These are phyloP conservation scores for Didymella sp. DNA, from an alignment of 2,329 filamentous ascomycete species.

Conservation along the genomic window DNA sequence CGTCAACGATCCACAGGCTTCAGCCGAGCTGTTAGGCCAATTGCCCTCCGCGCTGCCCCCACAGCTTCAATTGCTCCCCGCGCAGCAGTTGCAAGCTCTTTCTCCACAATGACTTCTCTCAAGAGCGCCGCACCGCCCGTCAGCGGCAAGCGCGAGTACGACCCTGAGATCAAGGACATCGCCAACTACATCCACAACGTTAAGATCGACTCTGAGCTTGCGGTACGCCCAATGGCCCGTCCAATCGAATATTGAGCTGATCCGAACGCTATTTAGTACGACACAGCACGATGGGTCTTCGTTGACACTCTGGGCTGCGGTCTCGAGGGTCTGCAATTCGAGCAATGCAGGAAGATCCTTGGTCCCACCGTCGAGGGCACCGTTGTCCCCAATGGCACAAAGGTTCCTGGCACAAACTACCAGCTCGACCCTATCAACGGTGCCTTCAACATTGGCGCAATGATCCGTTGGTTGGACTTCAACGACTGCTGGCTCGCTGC, in stretches of 20 bases:
- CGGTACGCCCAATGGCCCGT: constrained; percentile 66
- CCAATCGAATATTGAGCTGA: constrained; percentile 23
- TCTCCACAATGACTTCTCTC: constrained; percentile 50
- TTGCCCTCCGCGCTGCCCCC: constrained; percentile 40
- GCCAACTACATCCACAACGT: constrained; percentile 94
- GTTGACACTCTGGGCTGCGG: constrained; percentile 97
- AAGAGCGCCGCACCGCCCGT: constrained; percentile 44
- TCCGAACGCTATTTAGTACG: constrained; percentile 65
- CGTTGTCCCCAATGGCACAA: constrained; percentile 87
- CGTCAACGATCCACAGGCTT: constrained; percentile 44
- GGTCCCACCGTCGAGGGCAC: constrained; percentile 92
- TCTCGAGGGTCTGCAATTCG: constrained; percentile 92
- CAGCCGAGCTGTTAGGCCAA: constrained; percentile 48
- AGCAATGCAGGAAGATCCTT: constrained; percentile 93
- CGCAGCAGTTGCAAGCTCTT: constrained; percentile 36
- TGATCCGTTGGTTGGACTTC: constrained; percentile 99
- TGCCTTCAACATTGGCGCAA: constrained; percentile 98
- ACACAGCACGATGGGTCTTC: constrained; percentile 96
- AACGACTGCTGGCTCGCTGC: constrained; percentile 99
- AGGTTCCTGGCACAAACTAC: constrained; percentile 89
- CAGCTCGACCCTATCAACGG: constrained; percentile 94
- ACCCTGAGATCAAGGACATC: constrained; percentile 94
- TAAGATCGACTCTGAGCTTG: constrained; percentile 87
- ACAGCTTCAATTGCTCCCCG: constrained; percentile 34
- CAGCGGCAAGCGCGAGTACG: constrained; percentile 65